phyloP scores from a whole-genome alignment of 202 grass and related monocot species.

The Elaeis oleifera region DNA sequence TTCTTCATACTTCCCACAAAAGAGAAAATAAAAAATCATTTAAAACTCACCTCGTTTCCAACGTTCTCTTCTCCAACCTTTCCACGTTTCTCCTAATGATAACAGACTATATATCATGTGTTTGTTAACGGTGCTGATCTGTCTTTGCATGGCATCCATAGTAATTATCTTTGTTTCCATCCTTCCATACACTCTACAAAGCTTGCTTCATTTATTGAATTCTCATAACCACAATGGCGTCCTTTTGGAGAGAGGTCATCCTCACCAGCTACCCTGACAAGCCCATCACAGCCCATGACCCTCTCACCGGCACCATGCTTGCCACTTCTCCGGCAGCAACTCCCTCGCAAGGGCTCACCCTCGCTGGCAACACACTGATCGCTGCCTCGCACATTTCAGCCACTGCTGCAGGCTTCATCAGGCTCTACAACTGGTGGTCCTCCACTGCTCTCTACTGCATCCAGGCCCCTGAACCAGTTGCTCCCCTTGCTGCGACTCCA shows the following conservation, averaged over 20 bases:
- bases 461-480: conserved; percentile 7
- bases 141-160: too few relatives aligned
- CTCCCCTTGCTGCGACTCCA: conserved; percentile 3
- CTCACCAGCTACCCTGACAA: conserved; percentile 5
- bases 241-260: conserved; percentile 22
- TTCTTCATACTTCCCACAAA: too few relatives aligned
- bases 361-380: background rate
- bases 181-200: too few relatives aligned
- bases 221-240: conserved; percentile 7
- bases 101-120: too few relatives aligned
- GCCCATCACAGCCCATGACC: conserved; percentile 17
- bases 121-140: too few relatives aligned
- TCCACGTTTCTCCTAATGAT: too few relatives aligned
- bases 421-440: conserved; percentile 12
- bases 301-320: conserved; percentile 18
- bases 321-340: conserved; percentile 16
- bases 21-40: too few relatives aligned
- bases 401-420: conserved; percentile 9
- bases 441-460: background rate
- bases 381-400: conserved; percentile 20
- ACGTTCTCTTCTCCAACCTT: too few relatives aligned
- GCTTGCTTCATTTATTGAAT: too few relatives aligned
- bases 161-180: too few relatives aligned
- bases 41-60: too few relatives aligned
- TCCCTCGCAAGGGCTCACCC: conserved; percentile 17